Base-by-base conservation (phyloP, 306 rosid species). In the Corylus avellana region DNA sequence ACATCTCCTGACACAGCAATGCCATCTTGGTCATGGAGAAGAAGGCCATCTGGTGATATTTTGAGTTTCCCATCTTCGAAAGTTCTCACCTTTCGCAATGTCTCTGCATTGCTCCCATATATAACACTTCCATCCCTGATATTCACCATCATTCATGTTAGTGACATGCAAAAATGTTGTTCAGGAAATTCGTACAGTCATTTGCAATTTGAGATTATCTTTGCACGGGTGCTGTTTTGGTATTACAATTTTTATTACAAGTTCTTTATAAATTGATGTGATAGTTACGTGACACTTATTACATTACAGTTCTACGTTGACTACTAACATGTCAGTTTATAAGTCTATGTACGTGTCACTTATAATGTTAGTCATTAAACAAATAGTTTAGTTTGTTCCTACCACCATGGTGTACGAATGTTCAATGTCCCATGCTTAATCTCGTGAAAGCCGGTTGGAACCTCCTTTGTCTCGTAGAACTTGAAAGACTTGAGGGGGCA, bases 341-440 rank as follows among this genome's bases (percentile, higher is more conserved):
- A 22, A 22, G 25, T 22, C 25, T 22, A 0, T 22, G 25, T 22
- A 22, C 25, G 25, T 22, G 25, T 22, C 25, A 22, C 25, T 22
- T 22, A 22, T 22, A 22, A 22, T 22, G 25, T 22, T 22, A 22
- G 25, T 22, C 25, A 22, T 22, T 22, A 22, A 22, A 22, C 25
- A 22, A 22, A 22, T 22, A 22, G 25, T 0, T 22, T 22, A 22
- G 25, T 22, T 22, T 22, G 25, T 22, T 32, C 77, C 78, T 86
- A 90, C 93, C 93, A 90, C 93, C 91, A 90, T 27, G 90, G 91
- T 22, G 91, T 86, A 4, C 90, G 86, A 1, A 80, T 84, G 77
- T 90, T 90, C 25, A 35, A 5, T 0, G 81, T 0, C 4, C 93
- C 91, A 3, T 64, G 68, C 62, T 84, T 82, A 69, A 90, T 86